Conservation (phyloP, 495 filamentous ascomycete species). For the Penicillium parvum region DNA sequence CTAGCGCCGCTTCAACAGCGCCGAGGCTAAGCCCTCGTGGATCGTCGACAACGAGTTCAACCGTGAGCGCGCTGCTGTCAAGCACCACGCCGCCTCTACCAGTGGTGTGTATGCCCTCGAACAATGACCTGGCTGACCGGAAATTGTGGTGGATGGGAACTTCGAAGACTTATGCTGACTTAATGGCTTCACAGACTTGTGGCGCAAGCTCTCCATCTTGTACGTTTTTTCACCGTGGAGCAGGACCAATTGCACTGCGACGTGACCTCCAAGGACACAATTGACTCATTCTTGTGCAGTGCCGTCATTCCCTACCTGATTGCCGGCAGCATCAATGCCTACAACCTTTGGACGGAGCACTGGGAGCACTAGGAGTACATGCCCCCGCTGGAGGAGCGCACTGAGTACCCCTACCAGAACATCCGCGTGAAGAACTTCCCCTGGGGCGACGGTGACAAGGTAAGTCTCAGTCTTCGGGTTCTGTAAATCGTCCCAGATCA, state of each 20-base stretch:
- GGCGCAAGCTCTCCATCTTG: constrained; percentile 92
- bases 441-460: constrained; percentile 93
- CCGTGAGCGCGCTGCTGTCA: constrained; percentile 75
- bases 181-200: constrained; percentile 62
- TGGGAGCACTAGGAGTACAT: constrained; percentile 91
- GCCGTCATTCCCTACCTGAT: constrained; percentile 65
- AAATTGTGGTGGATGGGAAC: too few relatives aligned
- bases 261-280: not conserved
- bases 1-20: constrained; percentile 68
- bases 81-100: constrained; percentile 77
- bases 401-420: constrained; percentile 92
- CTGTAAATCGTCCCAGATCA: not conserved
- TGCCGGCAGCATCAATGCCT: constrained; percentile 71
- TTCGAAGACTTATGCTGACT: constrained; percentile 25
- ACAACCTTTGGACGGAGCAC: constrained; percentile 86
- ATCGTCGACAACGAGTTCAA: constrained; percentile 78
- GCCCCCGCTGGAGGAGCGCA: constrained; percentile 79
- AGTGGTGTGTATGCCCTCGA: constrained; percentile 54
- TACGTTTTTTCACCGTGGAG: constrained; percentile 42
- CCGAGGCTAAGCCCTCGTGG: constrained; percentile 45
- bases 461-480: constrained; percentile 34
- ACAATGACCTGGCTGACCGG: too few relatives aligned
- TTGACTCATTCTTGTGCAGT: constrained; percentile 38
- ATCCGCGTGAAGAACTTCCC: constrained; percentile 83
- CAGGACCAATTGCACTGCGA: not conserved